Percentiles rank a stretch among this genome's conserved stretches.
Evolutionary conservation across 768 basidiomycete species (phyloP).

Genomic region (Russula olivacea): DNA sequence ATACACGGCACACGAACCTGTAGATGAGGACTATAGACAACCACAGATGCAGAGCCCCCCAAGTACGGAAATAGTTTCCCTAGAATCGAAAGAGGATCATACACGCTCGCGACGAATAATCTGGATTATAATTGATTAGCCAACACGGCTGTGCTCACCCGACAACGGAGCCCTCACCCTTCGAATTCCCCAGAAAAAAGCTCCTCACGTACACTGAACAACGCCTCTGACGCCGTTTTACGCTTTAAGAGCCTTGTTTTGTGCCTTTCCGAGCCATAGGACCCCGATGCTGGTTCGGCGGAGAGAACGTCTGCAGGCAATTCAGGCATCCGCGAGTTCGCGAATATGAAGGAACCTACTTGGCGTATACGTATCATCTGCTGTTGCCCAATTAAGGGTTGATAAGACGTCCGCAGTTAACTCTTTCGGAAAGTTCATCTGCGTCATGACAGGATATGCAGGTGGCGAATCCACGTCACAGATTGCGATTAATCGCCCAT

Average conservation of each 20-base stretch:
- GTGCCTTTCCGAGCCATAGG: slow-evolving; percentile 67
- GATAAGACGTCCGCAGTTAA: slow-evolving; percentile 48
- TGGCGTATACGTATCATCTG: slow-evolving; percentile 68
- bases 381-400: slow-evolving; percentile 87
- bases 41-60: slow-evolving; percentile 78
- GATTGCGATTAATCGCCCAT: slow-evolving; percentile 77
- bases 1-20: slow-evolving; percentile 44
- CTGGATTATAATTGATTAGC: slow-evolving; percentile 34
- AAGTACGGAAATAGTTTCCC: slow-evolving; percentile 70
- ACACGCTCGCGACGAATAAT: slow-evolving; percentile 74
- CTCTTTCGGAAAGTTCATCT: slow-evolving; percentile 79
- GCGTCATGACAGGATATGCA: slow-evolving; percentile 71
- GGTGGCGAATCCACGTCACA: slow-evolving; percentile 91
- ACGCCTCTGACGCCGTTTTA: slow-evolving; percentile 56
- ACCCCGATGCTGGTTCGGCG: slow-evolving; percentile 49
- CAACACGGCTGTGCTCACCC: background rate
- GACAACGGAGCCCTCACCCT: slow-evolving; percentile 46
- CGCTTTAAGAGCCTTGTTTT: slow-evolving; percentile 69
- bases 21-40: slow-evolving; percentile 77
- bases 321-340: slow-evolving; percentile 16
- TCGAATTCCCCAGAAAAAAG: slow-evolving; percentile 87
- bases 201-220: slow-evolving; percentile 66
- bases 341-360: slow-evolving; percentile 33
- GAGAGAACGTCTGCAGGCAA: slow-evolving; percentile 48
- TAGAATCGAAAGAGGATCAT: slow-evolving; percentile 79